Evolutionary conservation across 768 basidiomycete species (phyloP).

Genomic region (Kwoniella europaea): DNA sequence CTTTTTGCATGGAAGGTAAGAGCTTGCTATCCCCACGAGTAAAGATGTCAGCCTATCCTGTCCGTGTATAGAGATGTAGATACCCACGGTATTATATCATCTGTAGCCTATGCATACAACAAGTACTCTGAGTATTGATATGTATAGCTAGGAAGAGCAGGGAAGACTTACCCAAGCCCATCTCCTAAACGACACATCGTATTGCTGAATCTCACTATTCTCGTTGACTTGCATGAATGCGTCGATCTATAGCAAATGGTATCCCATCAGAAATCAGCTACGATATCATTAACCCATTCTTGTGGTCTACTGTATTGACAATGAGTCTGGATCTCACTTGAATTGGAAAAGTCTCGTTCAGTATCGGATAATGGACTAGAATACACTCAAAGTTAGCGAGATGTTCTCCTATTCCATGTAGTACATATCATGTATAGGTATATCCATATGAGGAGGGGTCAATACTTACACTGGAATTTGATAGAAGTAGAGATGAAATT

Average conservation of each 20-base stretch:
- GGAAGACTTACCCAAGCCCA: conserved; percentile 29
- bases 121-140: background rate
- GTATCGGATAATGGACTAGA: conserved; percentile 28
- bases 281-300: background rate
- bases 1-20: conserved; percentile 33
- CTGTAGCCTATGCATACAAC: conserved; percentile 18
- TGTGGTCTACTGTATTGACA: background rate
- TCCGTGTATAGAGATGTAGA: background rate
- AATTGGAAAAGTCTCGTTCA: conserved; percentile 37
- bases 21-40: conserved; percentile 14
- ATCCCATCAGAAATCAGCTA: background rate
- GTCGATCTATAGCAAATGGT: conserved; percentile 17
- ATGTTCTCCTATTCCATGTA: too few species aligned
- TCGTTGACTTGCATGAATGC: conserved; percentile 28
- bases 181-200: conserved; percentile 29
- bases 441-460: background rate
- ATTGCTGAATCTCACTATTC: conserved; percentile 20
- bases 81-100: conserved; percentile 26
- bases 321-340: conserved; percentile 9
- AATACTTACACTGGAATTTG: conserved; percentile 31
- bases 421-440: background rate
- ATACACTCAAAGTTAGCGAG: too few species aligned
- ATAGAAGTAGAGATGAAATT: conserved; percentile 19
- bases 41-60: background rate
- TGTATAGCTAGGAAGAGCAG: too few species aligned